Evolutionary conservation across 2,329 filamentous ascomycete genomes (phyloP).

Genomic region (Bertia moriformis): DNA sequence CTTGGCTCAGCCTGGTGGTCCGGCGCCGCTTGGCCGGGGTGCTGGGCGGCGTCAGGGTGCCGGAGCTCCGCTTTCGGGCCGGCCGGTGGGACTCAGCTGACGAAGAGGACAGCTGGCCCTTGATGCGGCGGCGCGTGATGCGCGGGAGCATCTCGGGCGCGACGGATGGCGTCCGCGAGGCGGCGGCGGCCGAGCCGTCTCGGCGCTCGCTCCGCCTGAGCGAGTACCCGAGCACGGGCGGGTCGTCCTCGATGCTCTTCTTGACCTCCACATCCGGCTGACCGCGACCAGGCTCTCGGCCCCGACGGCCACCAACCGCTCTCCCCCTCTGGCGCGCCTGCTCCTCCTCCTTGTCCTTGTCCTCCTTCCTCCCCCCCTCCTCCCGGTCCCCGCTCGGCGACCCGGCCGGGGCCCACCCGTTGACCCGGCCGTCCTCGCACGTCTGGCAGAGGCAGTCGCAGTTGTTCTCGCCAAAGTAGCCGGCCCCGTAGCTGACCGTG

Average conservation of each 20-base stretch:
- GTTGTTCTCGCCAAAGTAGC: constrained; percentile 90
- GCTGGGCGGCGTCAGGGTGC: constrained; percentile 31
- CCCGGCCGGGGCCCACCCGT: constrained; percentile 63
- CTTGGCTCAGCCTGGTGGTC: too few species aligned
- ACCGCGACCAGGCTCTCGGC: constrained; percentile 20
- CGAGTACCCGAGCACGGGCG: constrained; percentile 37
- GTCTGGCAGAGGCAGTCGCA: constrained; percentile 85
- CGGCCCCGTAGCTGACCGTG: constrained; percentile 87
- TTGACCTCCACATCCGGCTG: constrained; percentile 27
- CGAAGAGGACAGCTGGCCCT: constrained; percentile 18
- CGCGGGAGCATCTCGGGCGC: constrained; percentile 38
- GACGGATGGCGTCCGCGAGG: constrained; percentile 41
- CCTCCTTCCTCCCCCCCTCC: too few species aligned
- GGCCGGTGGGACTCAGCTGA: constrained; percentile 7
- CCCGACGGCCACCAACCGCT: constrained; percentile 1
- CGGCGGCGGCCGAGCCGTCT: constrained; percentile 30
- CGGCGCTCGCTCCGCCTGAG: constrained; percentile 32
- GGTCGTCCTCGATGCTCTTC: constrained; percentile 38
- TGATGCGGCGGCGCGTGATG: constrained; percentile 24
- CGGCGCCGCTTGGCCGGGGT: constrained; percentile 38
- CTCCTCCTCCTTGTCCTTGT: too few species aligned
- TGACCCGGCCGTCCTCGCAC: constrained; percentile 61
- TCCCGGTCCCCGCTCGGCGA: too few species aligned
- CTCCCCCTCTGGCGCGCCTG: too few species aligned
- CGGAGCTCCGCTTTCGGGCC: neutral